Evolutionary conservation across 2,329 filamentous ascomycete species (phyloP).

Genomic region (Zymoseptoria tritici): DNA sequence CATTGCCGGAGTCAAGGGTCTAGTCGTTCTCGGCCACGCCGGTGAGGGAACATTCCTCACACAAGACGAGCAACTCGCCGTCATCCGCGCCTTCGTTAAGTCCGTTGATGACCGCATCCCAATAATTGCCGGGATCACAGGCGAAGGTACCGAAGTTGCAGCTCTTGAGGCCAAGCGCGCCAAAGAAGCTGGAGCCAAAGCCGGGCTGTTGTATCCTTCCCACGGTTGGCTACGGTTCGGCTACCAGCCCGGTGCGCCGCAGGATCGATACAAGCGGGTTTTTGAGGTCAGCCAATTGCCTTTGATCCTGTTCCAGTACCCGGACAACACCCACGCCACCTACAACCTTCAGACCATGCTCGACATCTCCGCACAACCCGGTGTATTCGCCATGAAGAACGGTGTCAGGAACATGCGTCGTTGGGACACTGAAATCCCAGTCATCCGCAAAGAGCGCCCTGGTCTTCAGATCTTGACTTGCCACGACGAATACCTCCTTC

Average conservation of each 20-base stretch:
- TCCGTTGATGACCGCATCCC: constrained; percentile 45
- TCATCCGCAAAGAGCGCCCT: constrained; percentile 44
- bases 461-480: constrained; percentile 46
- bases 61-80: constrained; percentile 41
- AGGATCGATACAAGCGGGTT: constrained; percentile 45
- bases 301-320: constrained; percentile 48
- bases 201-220: constrained; percentile 47
- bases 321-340: constrained; percentile 46
- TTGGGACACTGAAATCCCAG: constrained; percentile 50
- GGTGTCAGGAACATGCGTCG: constrained; percentile 51
- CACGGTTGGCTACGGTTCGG: constrained; percentile 51
- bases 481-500: constrained; percentile 48
- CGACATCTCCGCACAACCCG: constrained; percentile 46
- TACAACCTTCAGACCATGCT: constrained; percentile 47
- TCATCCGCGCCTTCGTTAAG: constrained; percentile 48
- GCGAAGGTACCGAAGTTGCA: constrained; percentile 47
- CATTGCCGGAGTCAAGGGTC: constrained; percentile 45
- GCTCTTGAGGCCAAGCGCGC: constrained; percentile 46
- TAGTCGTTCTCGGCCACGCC: constrained; percentile 49
- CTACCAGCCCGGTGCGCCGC: constrained; percentile 46
- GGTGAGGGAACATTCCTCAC: constrained; percentile 50
- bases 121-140: constrained; percentile 48
- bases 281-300: constrained; percentile 45
- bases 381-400: constrained; percentile 51
- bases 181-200: constrained; percentile 44